A percentile compares a stretch with the other conserved stretches of the same genome.
These are phyloP conservation scores for Rhizopus arrhizus DNA, from an alignment of 371 early-diverging fungal genomes.

Conservation along the genomic window DNA sequence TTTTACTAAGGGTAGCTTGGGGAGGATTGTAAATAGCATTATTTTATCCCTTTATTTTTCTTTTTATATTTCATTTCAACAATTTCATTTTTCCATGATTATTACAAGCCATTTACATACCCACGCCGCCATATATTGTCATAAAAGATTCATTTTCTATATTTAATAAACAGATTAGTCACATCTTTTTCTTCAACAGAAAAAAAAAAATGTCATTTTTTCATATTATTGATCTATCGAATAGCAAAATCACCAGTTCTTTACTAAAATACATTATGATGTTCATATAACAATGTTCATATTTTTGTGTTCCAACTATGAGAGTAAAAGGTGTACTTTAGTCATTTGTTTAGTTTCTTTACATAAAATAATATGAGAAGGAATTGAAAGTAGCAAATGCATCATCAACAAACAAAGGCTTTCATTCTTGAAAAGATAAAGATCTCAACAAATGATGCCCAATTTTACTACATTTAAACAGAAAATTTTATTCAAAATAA, in stretches of 20 bases:
- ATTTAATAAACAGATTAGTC: conserved; percentile 2
- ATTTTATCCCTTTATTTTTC: conserved; percentile 9
- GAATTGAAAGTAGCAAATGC: too few species aligned
- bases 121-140: conserved; percentile 14
- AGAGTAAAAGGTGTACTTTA: conserved; percentile 31
- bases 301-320: conserved; percentile 22
- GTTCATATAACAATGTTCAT: conserved; percentile 30
- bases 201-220: conserved; percentile 15
- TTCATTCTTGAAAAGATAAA: too few species aligned
- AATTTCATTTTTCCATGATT: conserved; percentile 11
- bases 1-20: conserved; percentile 18
- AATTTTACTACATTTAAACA: too few species aligned
- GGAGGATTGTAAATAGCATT: conserved; percentile 41
- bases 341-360: conserved; percentile 30
- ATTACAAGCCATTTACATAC: conserved; percentile 34
- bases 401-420: too few species aligned
- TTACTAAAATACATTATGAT: conserved; percentile 41
- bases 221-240: conserved; percentile 35
- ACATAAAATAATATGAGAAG: too few species aligned
- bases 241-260: conserved; percentile 18
- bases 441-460: too few species aligned
- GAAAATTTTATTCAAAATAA: too few species aligned
- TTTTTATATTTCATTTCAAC: conserved; percentile 15
- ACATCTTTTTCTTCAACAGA: conserved; percentile 26
- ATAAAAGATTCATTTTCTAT: conserved; percentile 12